Percentiles rank a stretch among this genome's conserved stretches.
These are phyloP conservation scores for Neltuma alba DNA, from an alignment of 306 rosid genomes.

Conservation along the genomic window DNA sequence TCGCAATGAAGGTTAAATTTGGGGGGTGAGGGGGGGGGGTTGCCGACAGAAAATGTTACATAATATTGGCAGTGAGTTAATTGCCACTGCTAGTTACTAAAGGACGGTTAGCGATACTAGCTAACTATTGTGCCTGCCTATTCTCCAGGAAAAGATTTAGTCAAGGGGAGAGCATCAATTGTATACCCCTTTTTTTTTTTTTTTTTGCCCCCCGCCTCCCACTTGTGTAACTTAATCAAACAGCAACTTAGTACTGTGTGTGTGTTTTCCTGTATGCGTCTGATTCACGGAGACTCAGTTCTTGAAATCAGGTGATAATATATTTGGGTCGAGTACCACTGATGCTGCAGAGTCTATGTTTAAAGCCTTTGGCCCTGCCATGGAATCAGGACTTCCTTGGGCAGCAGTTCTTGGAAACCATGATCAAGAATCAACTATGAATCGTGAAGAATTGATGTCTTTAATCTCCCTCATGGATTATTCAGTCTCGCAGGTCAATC, in stretches of 20 bases:
- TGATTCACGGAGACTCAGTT: conserved; percentile 40
- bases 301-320: conserved; percentile 70
- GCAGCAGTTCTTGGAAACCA: conserved; percentile 96
- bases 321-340: conserved; percentile 75
- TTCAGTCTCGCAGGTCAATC: conserved; percentile 76
- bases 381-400: conserved; percentile 87
- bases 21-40: neutral
- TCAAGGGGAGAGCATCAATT: neutral
- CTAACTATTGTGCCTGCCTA: neutral
- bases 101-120: neutral
- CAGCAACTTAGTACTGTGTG: neutral
- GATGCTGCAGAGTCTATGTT: conserved; percentile 91
- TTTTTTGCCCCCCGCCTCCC: no score
- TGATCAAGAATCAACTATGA: conserved; percentile 91
- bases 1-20: neutral
- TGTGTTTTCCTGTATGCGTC: neutral
- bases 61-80: neutral
- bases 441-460: conserved; percentile 78
- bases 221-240: neutral
- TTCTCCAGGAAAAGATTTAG: neutral
- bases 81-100: neutral
- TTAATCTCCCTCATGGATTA: conserved; percentile 87
- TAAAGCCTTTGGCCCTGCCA: conserved; percentile 82
- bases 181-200: neutral
- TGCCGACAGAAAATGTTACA: neutral